Percentiles rank a stretch among this genome's conserved stretches.
Evolutionary conservation across 2,329 filamentous ascomycete genomes (phyloP).

Genomic region (Nemania abortiva): DNA sequence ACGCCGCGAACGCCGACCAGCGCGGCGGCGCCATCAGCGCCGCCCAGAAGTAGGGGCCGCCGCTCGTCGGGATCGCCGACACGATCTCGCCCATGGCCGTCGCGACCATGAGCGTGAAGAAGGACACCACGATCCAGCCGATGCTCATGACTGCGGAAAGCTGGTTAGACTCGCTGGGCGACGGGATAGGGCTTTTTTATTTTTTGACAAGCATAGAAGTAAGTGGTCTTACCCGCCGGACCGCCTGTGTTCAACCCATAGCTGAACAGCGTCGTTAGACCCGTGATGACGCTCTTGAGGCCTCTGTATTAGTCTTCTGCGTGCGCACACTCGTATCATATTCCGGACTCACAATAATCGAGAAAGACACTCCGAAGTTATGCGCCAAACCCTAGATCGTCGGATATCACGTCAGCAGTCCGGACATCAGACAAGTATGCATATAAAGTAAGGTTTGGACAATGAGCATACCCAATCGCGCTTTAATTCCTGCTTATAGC

Average conservation of each 20-base stretch:
- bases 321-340: background rate
- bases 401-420: background rate
- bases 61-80: slow-evolving; percentile 68
- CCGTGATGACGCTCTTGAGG: slow-evolving; percentile 68
- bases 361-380: slow-evolving; percentile 72
- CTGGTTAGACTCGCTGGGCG: background rate
- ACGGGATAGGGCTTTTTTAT: background rate
- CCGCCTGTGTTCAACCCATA: slow-evolving; percentile 69
- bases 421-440: background rate
- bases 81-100: slow-evolving; percentile 70
- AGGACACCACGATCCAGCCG: slow-evolving; percentile 65
- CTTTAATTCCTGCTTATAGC: slow-evolving; percentile 70
- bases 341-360: slow-evolving; percentile 64
- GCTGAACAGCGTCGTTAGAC: slow-evolving; percentile 68
- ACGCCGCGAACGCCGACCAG: slow-evolving; percentile 55
- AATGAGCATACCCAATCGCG: slow-evolving; percentile 61
- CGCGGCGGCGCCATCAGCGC: slow-evolving; percentile 65
- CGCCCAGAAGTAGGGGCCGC: slow-evolving; percentile 72
- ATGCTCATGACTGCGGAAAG: slow-evolving; percentile 48
- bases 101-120: slow-evolving; percentile 68
- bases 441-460: background rate
- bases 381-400: slow-evolving; percentile 59
- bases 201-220: background rate
- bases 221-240: slow-evolving; percentile 52
- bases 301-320: slow-evolving; percentile 1